A percentile compares a stretch with the other conserved stretches of the same genome.
phyloP scores from a whole-genome alignment of 257 asterid genomes.

The Fraxinus excelsior region DNA sequence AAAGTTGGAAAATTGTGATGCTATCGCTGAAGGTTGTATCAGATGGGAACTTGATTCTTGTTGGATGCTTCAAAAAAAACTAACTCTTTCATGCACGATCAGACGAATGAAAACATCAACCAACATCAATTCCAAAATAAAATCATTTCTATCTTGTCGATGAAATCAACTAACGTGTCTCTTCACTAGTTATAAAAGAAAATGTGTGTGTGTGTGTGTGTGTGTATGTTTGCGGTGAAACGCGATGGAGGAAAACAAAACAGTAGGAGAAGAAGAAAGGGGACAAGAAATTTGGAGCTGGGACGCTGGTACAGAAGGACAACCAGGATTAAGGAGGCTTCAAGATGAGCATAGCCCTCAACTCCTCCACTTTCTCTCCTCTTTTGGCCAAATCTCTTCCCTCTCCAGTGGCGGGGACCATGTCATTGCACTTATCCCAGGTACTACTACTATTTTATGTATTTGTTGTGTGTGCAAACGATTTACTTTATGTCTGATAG shows the following conservation, averaged over 20 bases:
- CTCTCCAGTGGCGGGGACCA: conserved; percentile 98
- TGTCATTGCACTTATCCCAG: conserved; percentile 67
- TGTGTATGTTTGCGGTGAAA: no score
- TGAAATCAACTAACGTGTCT: no score
- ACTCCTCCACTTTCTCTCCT: conserved; percentile 54
- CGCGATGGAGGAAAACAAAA: conserved; percentile 28
- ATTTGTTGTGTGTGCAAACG: not conserved
- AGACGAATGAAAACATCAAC: no score
- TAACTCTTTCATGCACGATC: no score
- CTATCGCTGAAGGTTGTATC: no score
- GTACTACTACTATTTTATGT: conserved; percentile 31
- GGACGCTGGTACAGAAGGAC: conserved; percentile 98
- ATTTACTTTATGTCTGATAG: not conserved
- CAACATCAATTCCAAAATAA: no score
- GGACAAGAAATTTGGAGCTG: conserved; percentile 76
- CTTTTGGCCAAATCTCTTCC: conserved; percentile 47
- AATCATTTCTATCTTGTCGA: no score
- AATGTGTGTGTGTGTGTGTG: no score
- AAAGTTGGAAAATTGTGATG: no score
- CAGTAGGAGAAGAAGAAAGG: conserved; percentile 21
- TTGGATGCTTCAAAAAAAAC: no score
- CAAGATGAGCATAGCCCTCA: conserved; percentile 72
- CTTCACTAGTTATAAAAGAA: no score
- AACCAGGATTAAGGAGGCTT: conserved; percentile 63
- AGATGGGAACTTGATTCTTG: no score